Percentiles rank a stretch among this genome's conserved stretches.
phyloP scores from a whole-genome alignment of 768 basidiomycete genomes.

The Phylloporus sp. region DNA sequence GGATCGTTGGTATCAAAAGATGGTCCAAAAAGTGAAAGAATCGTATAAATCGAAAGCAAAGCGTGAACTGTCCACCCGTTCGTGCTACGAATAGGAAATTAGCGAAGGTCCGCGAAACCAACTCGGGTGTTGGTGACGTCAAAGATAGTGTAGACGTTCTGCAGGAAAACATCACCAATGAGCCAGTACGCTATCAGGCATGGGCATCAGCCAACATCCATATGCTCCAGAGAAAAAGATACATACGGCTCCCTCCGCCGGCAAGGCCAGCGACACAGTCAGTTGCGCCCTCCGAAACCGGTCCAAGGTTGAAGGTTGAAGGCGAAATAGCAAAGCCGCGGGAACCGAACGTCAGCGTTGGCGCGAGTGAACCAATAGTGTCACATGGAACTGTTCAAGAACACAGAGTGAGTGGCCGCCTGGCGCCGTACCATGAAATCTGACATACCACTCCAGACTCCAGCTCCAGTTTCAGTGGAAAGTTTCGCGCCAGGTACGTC shows the following conservation, averaged over 20 bases:
- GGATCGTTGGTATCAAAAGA: background rate
- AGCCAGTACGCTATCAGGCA: conserved; percentile 25
- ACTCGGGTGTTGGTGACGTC: conserved; percentile 33
- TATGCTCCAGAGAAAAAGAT: background rate
- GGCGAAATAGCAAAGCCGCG: conserved; percentile 34
- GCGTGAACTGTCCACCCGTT: background rate
- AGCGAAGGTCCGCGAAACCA: conserved; percentile 38
- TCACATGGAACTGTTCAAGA: conserved; percentile 30
- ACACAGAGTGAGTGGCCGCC: background rate
- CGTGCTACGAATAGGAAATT: background rate
- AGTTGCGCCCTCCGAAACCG: conserved; percentile 22
- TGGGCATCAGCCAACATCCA: background rate
- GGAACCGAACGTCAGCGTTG: conserved; percentile 36
- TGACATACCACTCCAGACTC: conserved; percentile 34
- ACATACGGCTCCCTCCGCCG: conserved; percentile 24
- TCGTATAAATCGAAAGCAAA: conserved; percentile 1
- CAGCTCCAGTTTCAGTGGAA: conserved; percentile 23
- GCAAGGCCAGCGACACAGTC: conserved; percentile 37
- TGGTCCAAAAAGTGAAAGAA: background rate
- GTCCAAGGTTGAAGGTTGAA: conserved; percentile 41
- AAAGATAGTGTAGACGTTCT: conserved; percentile 30
- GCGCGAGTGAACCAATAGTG: conserved; percentile 22
- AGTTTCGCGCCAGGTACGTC: conserved; percentile 28
- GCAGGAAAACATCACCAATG: conserved; percentile 33
- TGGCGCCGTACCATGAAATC: background rate